Evolutionary conservation across 1,284 basidiomycete species (phyloP).

Genomic region (Rhodotorula glutinis): DNA sequence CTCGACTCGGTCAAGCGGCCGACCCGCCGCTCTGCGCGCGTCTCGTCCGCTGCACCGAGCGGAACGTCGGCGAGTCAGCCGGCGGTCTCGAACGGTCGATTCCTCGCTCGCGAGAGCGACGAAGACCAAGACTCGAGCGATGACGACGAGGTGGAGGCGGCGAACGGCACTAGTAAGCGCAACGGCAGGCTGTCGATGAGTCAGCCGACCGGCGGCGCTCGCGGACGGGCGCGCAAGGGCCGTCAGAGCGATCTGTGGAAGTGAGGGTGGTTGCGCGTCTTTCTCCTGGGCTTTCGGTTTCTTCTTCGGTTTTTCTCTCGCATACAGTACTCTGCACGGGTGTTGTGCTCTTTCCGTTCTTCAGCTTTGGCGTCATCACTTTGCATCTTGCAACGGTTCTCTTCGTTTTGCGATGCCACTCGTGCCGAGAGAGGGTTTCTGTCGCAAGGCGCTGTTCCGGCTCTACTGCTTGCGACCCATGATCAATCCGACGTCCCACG

Average conservation of each 20-base stretch:
- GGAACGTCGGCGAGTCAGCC: not conserved
- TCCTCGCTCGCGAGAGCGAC: not conserved
- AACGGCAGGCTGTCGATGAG: not conserved
- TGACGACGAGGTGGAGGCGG: not conserved
- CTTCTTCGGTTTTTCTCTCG: not conserved
- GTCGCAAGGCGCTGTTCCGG: not conserved
- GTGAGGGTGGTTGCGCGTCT: not conserved
- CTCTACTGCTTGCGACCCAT: constrained; percentile 52
- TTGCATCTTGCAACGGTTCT: too few relatives aligned
- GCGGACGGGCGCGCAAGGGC: not conserved
- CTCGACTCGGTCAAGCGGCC: constrained; percentile 6
- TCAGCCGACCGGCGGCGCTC: not conserved
- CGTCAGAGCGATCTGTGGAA: constrained; percentile 2
- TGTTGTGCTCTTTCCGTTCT: too few relatives aligned
- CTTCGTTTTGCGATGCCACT: not conserved
- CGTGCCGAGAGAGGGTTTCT: not conserved
- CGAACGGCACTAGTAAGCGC: not conserved
- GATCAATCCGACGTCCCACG: constrained; percentile 69
- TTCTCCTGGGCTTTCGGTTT: not conserved
- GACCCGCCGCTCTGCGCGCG: not conserved
- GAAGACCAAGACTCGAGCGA: constrained; percentile 3
- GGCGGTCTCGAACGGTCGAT: not conserved
- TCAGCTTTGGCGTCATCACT: too few relatives aligned
- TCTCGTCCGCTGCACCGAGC: not conserved
- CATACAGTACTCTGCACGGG: too few relatives aligned